phyloP scores from a whole-genome alignment of 1,284 basidiomycete genomes.

The Grifola frondosa region DNA sequence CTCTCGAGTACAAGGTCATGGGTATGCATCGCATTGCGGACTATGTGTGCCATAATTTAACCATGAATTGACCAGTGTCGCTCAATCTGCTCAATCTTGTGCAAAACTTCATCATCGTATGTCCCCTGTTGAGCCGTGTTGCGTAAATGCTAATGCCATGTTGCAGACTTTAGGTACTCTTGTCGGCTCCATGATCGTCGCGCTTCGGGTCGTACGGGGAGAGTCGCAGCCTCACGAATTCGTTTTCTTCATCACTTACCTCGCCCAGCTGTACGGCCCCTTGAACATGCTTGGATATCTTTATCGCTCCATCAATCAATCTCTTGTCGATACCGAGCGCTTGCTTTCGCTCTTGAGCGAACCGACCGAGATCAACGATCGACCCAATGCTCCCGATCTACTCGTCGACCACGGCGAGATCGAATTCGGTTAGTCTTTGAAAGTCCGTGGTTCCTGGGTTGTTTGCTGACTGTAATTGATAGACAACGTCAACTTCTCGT shows the following conservation, averaged over 20 bases:
- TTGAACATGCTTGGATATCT: constrained; percentile 74
- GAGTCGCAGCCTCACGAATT: constrained; percentile 56
- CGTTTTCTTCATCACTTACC: constrained; percentile 78
- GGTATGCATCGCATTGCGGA: constrained; percentile 46
- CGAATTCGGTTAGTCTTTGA: constrained; percentile 68
- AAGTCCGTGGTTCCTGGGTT: not conserved
- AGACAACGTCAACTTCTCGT: constrained; percentile 83
- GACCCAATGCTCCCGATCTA: constrained; percentile 72
- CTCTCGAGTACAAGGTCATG: constrained; percentile 73
- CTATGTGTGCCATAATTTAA: too few relatives aligned
- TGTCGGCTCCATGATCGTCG: constrained; percentile 76
- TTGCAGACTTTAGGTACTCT: constrained; percentile 70
- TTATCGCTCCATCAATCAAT: constrained; percentile 72
- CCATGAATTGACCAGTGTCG: constrained; percentile 57
- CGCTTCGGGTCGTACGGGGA: constrained; percentile 57
- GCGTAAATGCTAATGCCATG: constrained; percentile 5
- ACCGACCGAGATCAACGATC: constrained; percentile 80
- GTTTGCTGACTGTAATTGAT: constrained; percentile 5
- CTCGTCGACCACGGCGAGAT: constrained; percentile 76
- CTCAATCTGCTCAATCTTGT: constrained; percentile 72
- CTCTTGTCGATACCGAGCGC: constrained; percentile 78
- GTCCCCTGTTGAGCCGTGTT: constrained; percentile 25
- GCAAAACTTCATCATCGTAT: constrained; percentile 78
- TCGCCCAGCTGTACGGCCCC: constrained; percentile 75
- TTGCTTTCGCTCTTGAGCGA: constrained; percentile 74